Conservation (phyloP, 768 basidiomycete species). For the Tylopilus felleus region DNA sequence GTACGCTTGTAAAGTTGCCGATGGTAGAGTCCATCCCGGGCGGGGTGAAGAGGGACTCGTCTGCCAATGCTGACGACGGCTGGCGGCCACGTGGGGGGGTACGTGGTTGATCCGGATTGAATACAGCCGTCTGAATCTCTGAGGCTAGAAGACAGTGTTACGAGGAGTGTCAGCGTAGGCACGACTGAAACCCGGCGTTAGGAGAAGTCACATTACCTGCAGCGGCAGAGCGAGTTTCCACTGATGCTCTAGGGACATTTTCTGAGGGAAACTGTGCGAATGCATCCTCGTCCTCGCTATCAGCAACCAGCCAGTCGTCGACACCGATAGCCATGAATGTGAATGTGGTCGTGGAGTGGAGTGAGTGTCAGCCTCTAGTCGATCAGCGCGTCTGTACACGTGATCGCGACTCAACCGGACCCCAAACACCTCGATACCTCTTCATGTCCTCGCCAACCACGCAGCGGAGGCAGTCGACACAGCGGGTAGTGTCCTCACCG, state of each 20-base stretch:
- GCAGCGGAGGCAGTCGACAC: conserved; percentile 25
- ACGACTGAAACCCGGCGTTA: too few species aligned
- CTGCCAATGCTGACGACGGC: conserved; percentile 2
- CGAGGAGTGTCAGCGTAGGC: neutral
- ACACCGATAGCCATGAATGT: conserved; percentile 10
- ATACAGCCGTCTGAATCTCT: conserved; percentile 18
- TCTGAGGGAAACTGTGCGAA: neutral
- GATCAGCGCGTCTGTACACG: conserved; percentile 17
- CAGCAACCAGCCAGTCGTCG: conserved; percentile 46
- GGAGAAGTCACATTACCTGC: neutral
- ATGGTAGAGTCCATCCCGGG: conserved; percentile 10
- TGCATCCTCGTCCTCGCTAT: conserved; percentile 42
- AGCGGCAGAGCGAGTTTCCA: neutral
- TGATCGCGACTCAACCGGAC: conserved; percentile 20
- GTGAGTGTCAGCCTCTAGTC: neutral
- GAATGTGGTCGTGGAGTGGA: neutral
- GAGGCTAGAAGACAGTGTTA: conserved; percentile 7
- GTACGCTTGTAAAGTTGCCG: conserved; percentile 12
- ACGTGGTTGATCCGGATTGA: conserved; percentile 11
- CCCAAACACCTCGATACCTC: neutral
- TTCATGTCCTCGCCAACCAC: conserved; percentile 8
- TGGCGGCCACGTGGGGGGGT: conserved; percentile 14
- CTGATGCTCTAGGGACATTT: neutral
- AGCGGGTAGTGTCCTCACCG: conserved; percentile 42
- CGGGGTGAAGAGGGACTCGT: conserved; percentile 31